Evolutionary conservation across 2,329 filamentous ascomycete species (phyloP).

Genomic region (Xylaria sp.): DNA sequence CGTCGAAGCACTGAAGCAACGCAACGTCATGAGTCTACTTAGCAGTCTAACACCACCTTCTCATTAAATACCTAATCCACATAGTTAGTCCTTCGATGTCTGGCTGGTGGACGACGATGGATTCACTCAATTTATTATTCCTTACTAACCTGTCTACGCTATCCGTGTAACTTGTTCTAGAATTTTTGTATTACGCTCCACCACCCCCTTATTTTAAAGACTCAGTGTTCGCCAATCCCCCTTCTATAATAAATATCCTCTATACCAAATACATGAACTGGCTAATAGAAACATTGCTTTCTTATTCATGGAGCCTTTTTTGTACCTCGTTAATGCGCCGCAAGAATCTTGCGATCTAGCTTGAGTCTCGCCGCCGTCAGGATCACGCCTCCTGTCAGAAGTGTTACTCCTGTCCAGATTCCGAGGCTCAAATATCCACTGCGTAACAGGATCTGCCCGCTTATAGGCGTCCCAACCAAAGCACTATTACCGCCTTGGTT

Average conservation of each 20-base stretch:
- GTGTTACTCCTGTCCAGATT: slow-evolving; percentile 51
- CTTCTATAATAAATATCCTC: too few relatives aligned
- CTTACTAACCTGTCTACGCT: too few relatives aligned
- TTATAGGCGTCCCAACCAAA: slow-evolving; percentile 56
- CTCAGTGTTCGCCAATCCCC: too few relatives aligned
- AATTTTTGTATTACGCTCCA: too few relatives aligned
- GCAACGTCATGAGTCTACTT: not conserved
- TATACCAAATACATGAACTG: not conserved
- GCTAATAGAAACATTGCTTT: not conserved
- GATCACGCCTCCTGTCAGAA: slow-evolving; percentile 49
- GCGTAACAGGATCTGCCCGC: slow-evolving; percentile 52
- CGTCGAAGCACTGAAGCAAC: too few relatives aligned
- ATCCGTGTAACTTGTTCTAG: too few relatives aligned
- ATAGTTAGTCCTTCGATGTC: too few relatives aligned
- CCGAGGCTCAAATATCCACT: slow-evolving; percentile 56
- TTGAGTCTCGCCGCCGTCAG: slow-evolving; percentile 32
- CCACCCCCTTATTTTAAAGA: too few relatives aligned
- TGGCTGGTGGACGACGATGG: too few relatives aligned
- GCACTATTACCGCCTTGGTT: slow-evolving; percentile 44
- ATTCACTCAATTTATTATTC: too few relatives aligned
- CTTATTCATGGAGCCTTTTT: not conserved
- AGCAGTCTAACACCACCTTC: not conserved
- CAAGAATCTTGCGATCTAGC: slow-evolving; percentile 32
- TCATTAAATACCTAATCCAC: too few relatives aligned
- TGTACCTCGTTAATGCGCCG: slow-evolving; percentile 13